Conservation (phyloP, 2,329 filamentous ascomycete species). For the Penicillium sp. region DNA sequence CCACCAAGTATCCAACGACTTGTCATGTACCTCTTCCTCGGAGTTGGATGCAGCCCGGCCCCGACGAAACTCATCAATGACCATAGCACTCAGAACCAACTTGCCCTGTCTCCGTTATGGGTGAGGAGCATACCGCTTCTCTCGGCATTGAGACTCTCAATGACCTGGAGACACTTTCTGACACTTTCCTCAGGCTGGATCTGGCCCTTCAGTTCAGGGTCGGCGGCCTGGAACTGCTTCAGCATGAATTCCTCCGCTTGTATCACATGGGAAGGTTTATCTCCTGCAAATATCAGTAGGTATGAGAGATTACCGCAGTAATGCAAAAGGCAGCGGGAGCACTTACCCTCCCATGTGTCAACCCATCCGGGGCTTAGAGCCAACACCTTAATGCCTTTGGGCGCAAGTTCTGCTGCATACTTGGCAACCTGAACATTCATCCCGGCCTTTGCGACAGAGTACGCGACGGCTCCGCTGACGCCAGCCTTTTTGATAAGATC, state of each 20-base stretch:
- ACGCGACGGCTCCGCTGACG: slow-evolving; percentile 30
- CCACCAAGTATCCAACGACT: no score
- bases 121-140: neutral
- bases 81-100: neutral
- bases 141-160: neutral
- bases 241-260: neutral
- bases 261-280: neutral
- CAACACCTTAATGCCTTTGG: slow-evolving; percentile 36
- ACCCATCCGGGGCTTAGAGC: slow-evolving; percentile 36
- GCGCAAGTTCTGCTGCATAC: slow-evolving; percentile 38
- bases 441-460: slow-evolving; percentile 44
- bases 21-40: no score
- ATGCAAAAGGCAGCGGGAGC: neutral
- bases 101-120: neutral
- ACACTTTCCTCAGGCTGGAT: neutral
- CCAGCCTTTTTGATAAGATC: slow-evolving; percentile 24
- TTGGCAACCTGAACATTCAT: slow-evolving; percentile 47
- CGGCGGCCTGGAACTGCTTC: neutral
- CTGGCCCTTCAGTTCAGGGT: neutral
- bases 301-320: neutral
- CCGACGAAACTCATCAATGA: no score
- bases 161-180: neutral
- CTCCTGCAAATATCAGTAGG: neutral
- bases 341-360: slow-evolving; percentile 2
- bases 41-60: no score